Base-by-base conservation (phyloP, 1,284 basidiomycete genomes). In the Hortiboletus rubellus region DNA sequence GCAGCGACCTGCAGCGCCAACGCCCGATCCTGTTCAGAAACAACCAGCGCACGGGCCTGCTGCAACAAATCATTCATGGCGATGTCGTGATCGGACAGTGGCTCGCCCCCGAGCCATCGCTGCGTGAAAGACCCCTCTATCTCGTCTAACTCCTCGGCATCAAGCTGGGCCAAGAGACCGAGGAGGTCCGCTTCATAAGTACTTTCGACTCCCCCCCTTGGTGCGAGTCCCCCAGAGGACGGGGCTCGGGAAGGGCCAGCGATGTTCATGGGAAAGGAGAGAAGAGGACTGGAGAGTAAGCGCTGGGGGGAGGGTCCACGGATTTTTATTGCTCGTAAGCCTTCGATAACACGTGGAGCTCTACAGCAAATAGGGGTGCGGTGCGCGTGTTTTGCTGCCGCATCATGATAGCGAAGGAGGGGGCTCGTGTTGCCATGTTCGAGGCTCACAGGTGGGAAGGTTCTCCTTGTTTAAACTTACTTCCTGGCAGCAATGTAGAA, bases 61-160 rank as follows among this genome's bases (percentile, higher is more conserved):
- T 67, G 61, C 12, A 71, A 31, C 10, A 73, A 59, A 40, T 72
- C 53, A 22, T 56, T 60, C 55, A 71, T 62, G 7, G 69, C 70
- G 3, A 68, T 2, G 11, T 71, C 70, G 11, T 60, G 59, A 41
- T 71, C 69, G 3, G 64, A 62, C 41, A 69, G 42, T 1, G 17
- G 41, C 8, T 42, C n/a, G 6, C 64, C 66, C n/a, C n/a, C 30
- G 37, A 17, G 44, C 5, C 40, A 4, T 46, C 58, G 59, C 24
- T 8, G 42, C 9, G 54, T 17, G 42, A 60, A 67, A 24, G 50
- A 54, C 3, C 54, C 49, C 33, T 61, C 55, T 1, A 70, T 49
- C n/a, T 67, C 58, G n/a, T 68, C 52, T 5, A 71, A 48, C 10
- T 68, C 71, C 22, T 60, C 41, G 18, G 55, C 33, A 18, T 44